phyloP scores from a whole-genome alignment of 441 rosid species.

The Populus trichocarpa region DNA sequence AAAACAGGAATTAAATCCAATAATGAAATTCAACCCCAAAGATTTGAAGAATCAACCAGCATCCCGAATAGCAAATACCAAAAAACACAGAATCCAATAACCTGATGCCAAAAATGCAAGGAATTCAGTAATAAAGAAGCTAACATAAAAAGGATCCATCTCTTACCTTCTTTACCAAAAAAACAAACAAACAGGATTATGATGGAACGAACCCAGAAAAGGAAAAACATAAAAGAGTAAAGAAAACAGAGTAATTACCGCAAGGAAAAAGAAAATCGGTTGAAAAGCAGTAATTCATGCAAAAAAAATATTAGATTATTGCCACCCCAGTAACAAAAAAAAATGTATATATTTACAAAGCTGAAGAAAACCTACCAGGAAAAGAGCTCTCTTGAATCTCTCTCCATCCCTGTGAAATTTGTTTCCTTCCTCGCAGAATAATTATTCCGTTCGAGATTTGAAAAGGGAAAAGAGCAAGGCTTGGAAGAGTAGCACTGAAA shows the following conservation, averaged over 20 bases:
- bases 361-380: neutral
- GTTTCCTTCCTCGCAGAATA: no score
- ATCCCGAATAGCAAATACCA: neutral
- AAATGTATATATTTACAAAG: neutral
- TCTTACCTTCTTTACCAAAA: neutral
- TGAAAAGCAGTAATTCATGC: neutral
- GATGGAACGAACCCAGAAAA: neutral
- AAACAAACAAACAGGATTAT: neutral
- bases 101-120: neutral
- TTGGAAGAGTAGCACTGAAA: neutral
- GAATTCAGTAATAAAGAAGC: neutral
- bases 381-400: neutral
- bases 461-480: neutral
- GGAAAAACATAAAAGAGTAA: neutral
- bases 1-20: neutral
- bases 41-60: neutral
- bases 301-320: neutral
- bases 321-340: neutral
- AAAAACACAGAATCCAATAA: neutral
- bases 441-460: neutral
- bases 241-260: neutral
- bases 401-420: neutral
- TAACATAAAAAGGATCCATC: neutral
- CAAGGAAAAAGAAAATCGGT: neutral
- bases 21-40: neutral